Evolutionary conservation across 2,329 filamentous ascomycete genomes (phyloP).

Genomic region (Diaporthe eres): DNA sequence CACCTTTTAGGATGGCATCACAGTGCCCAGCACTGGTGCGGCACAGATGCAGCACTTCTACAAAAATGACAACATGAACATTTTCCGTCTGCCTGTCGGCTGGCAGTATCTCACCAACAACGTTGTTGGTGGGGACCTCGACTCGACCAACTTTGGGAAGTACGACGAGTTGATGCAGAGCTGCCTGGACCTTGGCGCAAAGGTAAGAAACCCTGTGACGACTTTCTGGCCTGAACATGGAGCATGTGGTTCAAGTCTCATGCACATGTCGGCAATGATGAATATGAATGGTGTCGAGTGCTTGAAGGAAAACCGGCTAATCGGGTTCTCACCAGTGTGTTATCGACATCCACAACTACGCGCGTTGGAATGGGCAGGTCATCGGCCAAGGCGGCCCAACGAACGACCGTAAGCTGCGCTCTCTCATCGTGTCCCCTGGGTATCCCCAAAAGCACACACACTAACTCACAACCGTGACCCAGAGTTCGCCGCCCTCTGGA

Average conservation of each 20-base stretch:
- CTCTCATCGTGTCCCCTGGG: background rate
- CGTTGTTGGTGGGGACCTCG: slow-evolving; percentile 57
- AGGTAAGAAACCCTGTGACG: background rate
- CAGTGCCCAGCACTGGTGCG: slow-evolving; percentile 45
- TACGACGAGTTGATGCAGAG: slow-evolving; percentile 66
- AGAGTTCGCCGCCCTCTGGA: slow-evolving; percentile 72
- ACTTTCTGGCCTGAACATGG: background rate
- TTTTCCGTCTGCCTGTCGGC: slow-evolving; percentile 67
- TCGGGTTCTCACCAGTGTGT: slow-evolving; percentile 55
- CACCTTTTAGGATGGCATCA: slow-evolving; percentile 46
- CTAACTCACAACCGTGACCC: background rate
- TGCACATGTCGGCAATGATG: background rate
- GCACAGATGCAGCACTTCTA: slow-evolving; percentile 71
- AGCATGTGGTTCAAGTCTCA: background rate
- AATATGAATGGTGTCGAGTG: too few relatives aligned
- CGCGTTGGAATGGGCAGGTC: slow-evolving; percentile 72
- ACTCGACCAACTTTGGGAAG: slow-evolving; percentile 57
- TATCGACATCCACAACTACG: slow-evolving; percentile 57
- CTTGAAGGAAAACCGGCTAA: background rate
- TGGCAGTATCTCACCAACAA: slow-evolving; percentile 67
- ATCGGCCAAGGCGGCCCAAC: slow-evolving; percentile 73
- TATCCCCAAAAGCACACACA: background rate
- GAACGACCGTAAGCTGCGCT: slow-evolving; percentile 47
- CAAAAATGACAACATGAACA: slow-evolving; percentile 66
- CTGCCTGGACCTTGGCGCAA: slow-evolving; percentile 62